phyloP scores from a whole-genome alignment of 768 basidiomycete genomes.

The Leccinellum albellum region DNA sequence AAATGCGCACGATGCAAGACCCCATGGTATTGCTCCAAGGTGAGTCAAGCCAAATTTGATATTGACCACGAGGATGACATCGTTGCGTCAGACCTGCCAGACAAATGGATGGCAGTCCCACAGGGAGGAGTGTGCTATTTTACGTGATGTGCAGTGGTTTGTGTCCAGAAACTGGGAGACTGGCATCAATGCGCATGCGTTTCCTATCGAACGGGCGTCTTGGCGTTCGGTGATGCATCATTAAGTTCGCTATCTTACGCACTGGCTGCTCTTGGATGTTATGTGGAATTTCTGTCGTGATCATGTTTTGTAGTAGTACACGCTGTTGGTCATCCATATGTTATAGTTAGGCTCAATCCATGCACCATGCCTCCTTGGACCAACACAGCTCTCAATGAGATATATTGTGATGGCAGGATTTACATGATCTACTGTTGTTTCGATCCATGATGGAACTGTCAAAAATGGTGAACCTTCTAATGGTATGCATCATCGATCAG shows the following conservation, averaged over 20 bases:
- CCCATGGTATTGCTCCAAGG: constrained; percentile 31
- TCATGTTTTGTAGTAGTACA: background rate
- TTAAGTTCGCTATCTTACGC: constrained; percentile 4
- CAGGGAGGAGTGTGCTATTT: constrained; percentile 22
- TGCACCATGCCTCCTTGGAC: background rate
- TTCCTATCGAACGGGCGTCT: constrained; percentile 15
- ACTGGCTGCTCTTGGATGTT: background rate
- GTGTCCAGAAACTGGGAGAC: constrained; percentile 27
- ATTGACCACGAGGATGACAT: constrained; percentile 4
- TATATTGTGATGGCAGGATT: constrained; percentile 8
- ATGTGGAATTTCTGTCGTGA: background rate
- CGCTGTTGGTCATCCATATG: background rate
- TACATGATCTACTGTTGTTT: constrained; percentile 20
- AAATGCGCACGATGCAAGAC: constrained; percentile 28
- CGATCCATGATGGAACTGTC: constrained; percentile 30
- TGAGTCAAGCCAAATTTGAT: constrained; percentile 1
- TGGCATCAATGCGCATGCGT: constrained; percentile 8
- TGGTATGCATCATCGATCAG: background rate
- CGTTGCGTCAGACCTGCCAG: constrained; percentile 20
- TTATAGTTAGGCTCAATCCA: constrained; percentile 1
- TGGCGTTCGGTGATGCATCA: constrained; percentile 12
- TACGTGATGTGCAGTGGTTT: constrained; percentile 31
- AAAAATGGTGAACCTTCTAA: constrained; percentile 3
- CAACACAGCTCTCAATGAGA: constrained; percentile 1
- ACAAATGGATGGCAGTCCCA: constrained; percentile 19